Evolutionary conservation across 1,284 basidiomycete genomes (phyloP).

Genomic region (Microbotryum saponariae): DNA sequence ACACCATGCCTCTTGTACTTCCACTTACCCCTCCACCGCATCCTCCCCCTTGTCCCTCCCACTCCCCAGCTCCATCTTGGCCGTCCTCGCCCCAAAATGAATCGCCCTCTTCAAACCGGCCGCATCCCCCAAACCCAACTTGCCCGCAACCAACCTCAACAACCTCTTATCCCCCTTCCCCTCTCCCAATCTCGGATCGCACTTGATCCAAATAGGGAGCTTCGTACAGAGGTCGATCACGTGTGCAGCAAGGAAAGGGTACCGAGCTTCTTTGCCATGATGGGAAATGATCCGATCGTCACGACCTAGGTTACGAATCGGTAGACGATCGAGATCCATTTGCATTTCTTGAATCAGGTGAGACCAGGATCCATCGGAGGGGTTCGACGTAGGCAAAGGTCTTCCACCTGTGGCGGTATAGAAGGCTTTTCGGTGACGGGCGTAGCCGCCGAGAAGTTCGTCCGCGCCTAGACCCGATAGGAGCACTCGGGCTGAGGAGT

Average conservation of each 20-base stretch:
- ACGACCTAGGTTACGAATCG: slow-evolving; percentile 79
- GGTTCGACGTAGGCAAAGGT: slow-evolving; percentile 49
- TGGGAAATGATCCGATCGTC: slow-evolving; percentile 87
- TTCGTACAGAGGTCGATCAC: slow-evolving; percentile 64
- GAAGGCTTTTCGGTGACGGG: slow-evolving; percentile 75
- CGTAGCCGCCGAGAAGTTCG: slow-evolving; percentile 89
- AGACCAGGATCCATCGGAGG: slow-evolving; percentile 77
- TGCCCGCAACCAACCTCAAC: slow-evolving; percentile 59
- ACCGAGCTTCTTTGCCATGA: slow-evolving; percentile 79
- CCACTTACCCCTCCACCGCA: background rate
- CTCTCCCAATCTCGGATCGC: slow-evolving; percentile 56
- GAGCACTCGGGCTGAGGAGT: slow-evolving; percentile 68
- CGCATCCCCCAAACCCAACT: slow-evolving; percentile 61
- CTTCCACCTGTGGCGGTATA: background rate
- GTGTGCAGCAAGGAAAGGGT: slow-evolving; percentile 76
- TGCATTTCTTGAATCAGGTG: slow-evolving; percentile 80
- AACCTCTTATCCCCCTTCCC: slow-evolving; percentile 83
- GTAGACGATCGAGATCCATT: slow-evolving; percentile 78
- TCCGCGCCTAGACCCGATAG: slow-evolving; percentile 91
- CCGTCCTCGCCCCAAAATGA: slow-evolving; percentile 92
- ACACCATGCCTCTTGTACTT: too few species aligned
- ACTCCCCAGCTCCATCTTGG: slow-evolving; percentile 65
- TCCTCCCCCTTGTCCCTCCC: slow-evolving; percentile 35
- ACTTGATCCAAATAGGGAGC: slow-evolving; percentile 68
- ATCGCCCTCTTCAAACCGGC: slow-evolving; percentile 74